Evolutionary conservation across 2,329 filamentous ascomycete genomes (phyloP).

Genomic region (Hymenotorrendiella dingleyae): DNA sequence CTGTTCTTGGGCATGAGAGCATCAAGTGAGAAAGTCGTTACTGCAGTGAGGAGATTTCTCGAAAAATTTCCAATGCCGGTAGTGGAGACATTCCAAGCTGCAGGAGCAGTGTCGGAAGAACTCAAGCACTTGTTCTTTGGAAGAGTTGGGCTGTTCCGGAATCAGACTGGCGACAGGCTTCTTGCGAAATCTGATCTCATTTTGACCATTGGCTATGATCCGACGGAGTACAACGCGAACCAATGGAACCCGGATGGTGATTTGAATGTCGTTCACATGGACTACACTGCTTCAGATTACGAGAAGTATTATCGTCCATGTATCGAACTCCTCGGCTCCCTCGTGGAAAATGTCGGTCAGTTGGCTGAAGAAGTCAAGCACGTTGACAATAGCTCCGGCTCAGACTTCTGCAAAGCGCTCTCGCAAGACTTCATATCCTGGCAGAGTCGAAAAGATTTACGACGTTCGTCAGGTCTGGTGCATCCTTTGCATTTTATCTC

Average conservation of each 20-base stretch:
- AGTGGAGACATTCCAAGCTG: constrained; percentile 46
- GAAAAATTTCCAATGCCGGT: constrained; percentile 38
- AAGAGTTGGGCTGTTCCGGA: constrained; percentile 42
- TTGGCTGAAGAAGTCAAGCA: constrained; percentile 4
- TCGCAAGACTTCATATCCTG: constrained; percentile 6
- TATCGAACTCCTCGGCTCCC: constrained; percentile 14
- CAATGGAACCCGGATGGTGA: constrained; percentile 37
- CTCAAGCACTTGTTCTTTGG: constrained; percentile 41
- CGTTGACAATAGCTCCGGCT: background rate
- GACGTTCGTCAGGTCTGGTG: constrained; percentile 27
- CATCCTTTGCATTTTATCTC: constrained; percentile 42
- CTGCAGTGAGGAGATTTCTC: constrained; percentile 37
- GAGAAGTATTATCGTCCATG: constrained; percentile 13
- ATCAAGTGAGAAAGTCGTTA: constrained; percentile 35
- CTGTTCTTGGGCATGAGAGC: constrained; percentile 41
- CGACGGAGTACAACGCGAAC: constrained; percentile 41
- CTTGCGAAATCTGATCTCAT: constrained; percentile 39
- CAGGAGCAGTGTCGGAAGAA: constrained; percentile 39
- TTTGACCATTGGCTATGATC: constrained; percentile 41
- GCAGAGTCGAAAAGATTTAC: constrained; percentile 7
- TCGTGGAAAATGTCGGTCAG: constrained; percentile 8
- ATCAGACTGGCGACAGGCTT: constrained; percentile 42
- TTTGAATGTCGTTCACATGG: constrained; percentile 39
- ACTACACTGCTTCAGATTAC: constrained; percentile 34
- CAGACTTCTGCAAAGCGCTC: constrained; percentile 4